phyloP scores from a whole-genome alignment of 306 rosid genomes.

The Dalbergia cochinchinensis region DNA sequence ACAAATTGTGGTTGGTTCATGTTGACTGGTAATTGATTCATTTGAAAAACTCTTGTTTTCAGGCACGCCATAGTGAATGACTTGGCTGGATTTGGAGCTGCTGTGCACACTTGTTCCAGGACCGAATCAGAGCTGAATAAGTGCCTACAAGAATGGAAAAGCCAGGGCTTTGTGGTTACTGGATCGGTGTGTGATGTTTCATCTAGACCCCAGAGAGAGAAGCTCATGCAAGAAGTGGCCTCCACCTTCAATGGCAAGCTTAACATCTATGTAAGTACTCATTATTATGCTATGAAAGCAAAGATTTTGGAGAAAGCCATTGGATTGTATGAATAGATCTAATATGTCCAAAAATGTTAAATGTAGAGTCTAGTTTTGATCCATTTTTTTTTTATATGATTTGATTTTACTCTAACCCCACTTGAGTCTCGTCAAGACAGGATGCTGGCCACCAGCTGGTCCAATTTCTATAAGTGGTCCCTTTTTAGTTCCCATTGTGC shows the following conservation, averaged over 20 bases:
- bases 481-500: too few relatives aligned
- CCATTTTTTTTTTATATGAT: too few relatives aligned
- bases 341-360: too few relatives aligned
- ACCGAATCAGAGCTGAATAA: slow-evolving; percentile 69
- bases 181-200: slow-evolving; percentile 83
- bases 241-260: slow-evolving; percentile 68
- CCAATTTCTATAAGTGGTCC: too few relatives aligned
- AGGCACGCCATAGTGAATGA: slow-evolving; percentile 90
- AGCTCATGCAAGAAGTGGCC: slow-evolving; percentile 61
- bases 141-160: slow-evolving; percentile 72
- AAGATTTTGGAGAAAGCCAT: too few relatives aligned
- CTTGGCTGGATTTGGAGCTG: slow-evolving; percentile 75
- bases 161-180: slow-evolving; percentile 62
- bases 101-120: slow-evolving; percentile 83
- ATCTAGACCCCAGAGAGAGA: slow-evolving; percentile 64
- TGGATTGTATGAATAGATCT: too few relatives aligned
- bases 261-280: slow-evolving; percentile 66
- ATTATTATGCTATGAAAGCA: too few relatives aligned
- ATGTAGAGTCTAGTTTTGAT: too few relatives aligned
- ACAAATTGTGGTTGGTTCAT: background rate
- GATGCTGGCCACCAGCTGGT: too few relatives aligned
- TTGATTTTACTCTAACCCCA: too few relatives aligned
- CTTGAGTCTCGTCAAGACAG: too few relatives aligned
- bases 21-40: background rate
- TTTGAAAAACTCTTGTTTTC: background rate